phyloP scores from a whole-genome alignment of 805 yeast genomes.

The Candida sanyiensis region DNA sequence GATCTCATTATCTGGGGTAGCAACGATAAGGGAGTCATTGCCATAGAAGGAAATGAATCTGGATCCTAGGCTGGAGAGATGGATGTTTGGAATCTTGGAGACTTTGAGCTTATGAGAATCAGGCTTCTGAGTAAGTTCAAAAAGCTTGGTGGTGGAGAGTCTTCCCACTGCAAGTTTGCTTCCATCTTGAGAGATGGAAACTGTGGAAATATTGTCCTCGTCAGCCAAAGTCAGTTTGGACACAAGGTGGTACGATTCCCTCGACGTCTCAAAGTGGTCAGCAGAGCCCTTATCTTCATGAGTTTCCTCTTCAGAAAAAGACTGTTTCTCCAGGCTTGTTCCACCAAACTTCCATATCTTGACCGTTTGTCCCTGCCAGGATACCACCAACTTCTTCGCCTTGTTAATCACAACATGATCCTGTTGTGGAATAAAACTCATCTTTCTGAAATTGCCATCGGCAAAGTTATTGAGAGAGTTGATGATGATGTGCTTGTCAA shows the following conservation, averaged over 20 bases:
- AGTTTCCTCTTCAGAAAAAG: conserved; percentile 23
- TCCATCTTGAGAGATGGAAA: conserved; percentile 61
- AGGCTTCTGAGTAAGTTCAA: conserved; percentile 44
- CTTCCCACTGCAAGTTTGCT: conserved; percentile 68
- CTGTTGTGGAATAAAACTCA: conserved; percentile 55
- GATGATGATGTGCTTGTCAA: conserved; percentile 59
- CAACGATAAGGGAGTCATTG: conserved; percentile 40
- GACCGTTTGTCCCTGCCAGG: conserved; percentile 80
- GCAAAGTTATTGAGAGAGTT: conserved; percentile 62
- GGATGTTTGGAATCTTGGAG: conserved; percentile 41
- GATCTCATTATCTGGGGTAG: conserved; percentile 59
- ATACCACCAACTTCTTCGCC: conserved; percentile 46
- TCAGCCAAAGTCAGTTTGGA: conserved; percentile 62
- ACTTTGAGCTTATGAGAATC: conserved; percentile 37
- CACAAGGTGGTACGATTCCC: conserved; percentile 47
- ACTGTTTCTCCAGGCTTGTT: conserved; percentile 13
- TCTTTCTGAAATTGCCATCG: conserved; percentile 64
- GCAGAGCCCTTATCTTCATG: conserved; percentile 12
- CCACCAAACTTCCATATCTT: conserved; percentile 68
- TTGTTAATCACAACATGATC: conserved; percentile 47
- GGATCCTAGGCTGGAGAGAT: conserved; percentile 46
- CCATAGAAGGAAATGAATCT: conserved; percentile 44
- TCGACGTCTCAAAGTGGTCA: conserved; percentile 21
- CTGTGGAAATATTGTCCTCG: conserved; percentile 74
- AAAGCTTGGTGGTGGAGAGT: conserved; percentile 59